Conservation (phyloP, 306 rosid genomes). For the Dicorynia guianensis region DNA sequence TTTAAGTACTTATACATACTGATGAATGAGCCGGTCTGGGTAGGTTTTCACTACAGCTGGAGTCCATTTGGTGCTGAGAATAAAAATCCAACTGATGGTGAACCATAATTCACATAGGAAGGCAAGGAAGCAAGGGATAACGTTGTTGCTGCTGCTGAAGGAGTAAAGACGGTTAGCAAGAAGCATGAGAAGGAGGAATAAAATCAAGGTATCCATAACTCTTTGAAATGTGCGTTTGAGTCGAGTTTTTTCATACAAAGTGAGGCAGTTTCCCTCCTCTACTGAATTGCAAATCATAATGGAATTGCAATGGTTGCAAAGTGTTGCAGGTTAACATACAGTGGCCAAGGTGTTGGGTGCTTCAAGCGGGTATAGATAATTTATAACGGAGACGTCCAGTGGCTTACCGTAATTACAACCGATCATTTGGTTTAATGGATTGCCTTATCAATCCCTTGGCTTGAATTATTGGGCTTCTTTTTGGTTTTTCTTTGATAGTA, state of each 20-base stretch:
- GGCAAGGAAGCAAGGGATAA: conserved; percentile 49
- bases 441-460: no score
- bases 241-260: conserved; percentile 34
- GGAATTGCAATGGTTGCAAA: no score
- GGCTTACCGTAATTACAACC: no score
- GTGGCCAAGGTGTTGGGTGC: no score
- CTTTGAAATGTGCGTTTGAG: neutral
- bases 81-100: conserved; percentile 38
- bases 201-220: conserved; percentile 6
- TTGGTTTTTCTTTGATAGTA: no score
- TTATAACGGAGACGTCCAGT: no score
- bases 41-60: conserved; percentile 41
- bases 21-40: conserved; percentile 45
- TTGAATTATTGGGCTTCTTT: no score
- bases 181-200: conserved; percentile 39
- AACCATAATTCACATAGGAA: conserved; percentile 55
- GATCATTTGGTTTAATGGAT: no score
- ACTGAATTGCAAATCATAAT: no score
- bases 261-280: neutral
- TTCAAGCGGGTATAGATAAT: no score
- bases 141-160: conserved; percentile 11
- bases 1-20: neutral
- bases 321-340: no score
- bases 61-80: conserved; percentile 40
- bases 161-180: conserved; percentile 40